A percentile compares a stretch with the other conserved stretches of the same genome.
These are phyloP conservation scores for Abelmoschus esculentus DNA, from an alignment of 345 rosid species.

Conservation along the genomic window DNA sequence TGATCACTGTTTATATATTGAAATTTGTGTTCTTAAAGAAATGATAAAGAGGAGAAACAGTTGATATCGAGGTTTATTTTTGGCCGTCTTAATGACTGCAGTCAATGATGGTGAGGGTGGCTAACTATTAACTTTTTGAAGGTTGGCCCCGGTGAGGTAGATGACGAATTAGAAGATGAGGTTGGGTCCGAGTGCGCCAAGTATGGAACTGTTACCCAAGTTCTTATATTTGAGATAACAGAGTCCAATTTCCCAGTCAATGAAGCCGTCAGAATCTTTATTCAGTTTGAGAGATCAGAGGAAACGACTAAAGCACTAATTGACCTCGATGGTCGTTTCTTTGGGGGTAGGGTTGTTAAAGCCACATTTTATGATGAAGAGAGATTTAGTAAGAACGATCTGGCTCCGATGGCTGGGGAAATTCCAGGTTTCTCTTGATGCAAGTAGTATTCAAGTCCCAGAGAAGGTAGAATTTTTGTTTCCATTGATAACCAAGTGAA, in stretches of 20 bases:
- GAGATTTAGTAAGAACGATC: constrained; percentile 68
- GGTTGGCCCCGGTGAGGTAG: constrained; percentile 99
- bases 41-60: not conserved
- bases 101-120: not conserved
- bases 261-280: constrained; percentile 88
- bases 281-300: constrained; percentile 91
- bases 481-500: not conserved
- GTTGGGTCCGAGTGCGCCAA: constrained; percentile 90
- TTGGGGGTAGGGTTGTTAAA: constrained; percentile 78
- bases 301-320: constrained; percentile 86
- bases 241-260: constrained; percentile 77
- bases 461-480: not conserved
- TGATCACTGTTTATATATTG: not conserved
- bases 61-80: too few relatives aligned
- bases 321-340: constrained; percentile 82
- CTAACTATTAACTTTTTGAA: constrained; percentile 22
- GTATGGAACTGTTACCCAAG: constrained; percentile 83
- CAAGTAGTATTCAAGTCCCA: not conserved
- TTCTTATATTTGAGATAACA: constrained; percentile 94
- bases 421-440: constrained; percentile 56
- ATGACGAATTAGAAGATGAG: constrained; percentile 94
- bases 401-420: constrained; percentile 92
- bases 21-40: not conserved
- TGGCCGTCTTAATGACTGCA: not conserved
- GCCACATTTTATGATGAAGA: constrained; percentile 80